These are phyloP conservation scores for Xylaria sp. DNA, from an alignment of 2,329 filamentous ascomycete species.

Conservation along the genomic window DNA sequence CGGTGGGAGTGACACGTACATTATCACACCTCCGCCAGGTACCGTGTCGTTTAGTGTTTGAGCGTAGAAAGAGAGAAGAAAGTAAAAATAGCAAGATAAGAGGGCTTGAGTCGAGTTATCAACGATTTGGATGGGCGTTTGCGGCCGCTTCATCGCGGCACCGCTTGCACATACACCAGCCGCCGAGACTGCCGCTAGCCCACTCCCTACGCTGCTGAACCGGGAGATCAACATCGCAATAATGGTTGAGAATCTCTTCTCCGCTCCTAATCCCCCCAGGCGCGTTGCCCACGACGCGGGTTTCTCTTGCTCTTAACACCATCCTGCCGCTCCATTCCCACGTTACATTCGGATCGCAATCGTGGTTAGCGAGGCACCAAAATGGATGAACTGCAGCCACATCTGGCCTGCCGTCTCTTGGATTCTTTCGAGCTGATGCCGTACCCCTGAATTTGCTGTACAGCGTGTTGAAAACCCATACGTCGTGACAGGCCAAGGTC, in stretches of 20 bases:
- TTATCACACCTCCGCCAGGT: constrained; percentile 45
- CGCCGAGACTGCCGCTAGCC: constrained; percentile 87
- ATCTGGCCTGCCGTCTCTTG: constrained; percentile 83
- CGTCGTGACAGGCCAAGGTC: constrained; percentile 68
- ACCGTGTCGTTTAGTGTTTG: constrained; percentile 27
- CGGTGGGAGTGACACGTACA: constrained; percentile 46
- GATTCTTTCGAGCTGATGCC: constrained; percentile 84
- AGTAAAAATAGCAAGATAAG: constrained; percentile 1
- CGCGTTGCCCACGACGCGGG: constrained; percentile 62
- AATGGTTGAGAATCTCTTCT: constrained; percentile 92
- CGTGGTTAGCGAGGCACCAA: constrained; percentile 97
- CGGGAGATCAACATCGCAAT: constrained; percentile 84
- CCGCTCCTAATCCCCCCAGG: constrained; percentile 76
- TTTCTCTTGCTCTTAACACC: constrained; percentile 72
- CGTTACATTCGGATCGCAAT: constrained; percentile 91
- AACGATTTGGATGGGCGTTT: constrained; percentile 36
- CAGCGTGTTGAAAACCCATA: constrained; percentile 90
- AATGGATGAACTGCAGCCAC: constrained; percentile 93
- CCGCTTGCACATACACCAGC: constrained; percentile 85
- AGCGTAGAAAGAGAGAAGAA: background rate
- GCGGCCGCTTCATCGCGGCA: constrained; percentile 76
- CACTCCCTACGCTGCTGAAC: constrained; percentile 88
- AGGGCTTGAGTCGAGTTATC: constrained; percentile 20
- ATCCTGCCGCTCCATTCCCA: constrained; percentile 93
- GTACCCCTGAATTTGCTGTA: constrained; percentile 95